Conservation (phyloP, 1,284 basidiomycete genomes). For the Cutaneotrichosporon cyanovorans region DNA sequence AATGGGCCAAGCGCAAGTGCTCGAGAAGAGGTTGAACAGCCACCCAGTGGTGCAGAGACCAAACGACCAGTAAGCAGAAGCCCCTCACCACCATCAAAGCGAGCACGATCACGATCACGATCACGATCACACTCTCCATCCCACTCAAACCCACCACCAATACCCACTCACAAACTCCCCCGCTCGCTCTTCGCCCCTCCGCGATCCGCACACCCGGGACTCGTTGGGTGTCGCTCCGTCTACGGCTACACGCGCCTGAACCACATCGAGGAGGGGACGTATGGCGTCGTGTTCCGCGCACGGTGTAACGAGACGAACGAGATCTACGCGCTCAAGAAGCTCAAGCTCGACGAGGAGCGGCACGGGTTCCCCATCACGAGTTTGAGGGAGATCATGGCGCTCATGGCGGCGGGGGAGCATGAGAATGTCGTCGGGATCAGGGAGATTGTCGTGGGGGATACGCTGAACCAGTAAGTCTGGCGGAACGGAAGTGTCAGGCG, state of each 20-base stretch:
- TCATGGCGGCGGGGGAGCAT: slow-evolving; percentile 77
- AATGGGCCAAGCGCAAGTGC: too few species aligned
- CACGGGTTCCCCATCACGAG: slow-evolving; percentile 98
- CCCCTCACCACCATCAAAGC: not conserved
- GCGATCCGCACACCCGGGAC: slow-evolving; percentile 64
- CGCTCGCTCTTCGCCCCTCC: slow-evolving; percentile 55
- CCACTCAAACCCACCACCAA: too few species aligned
- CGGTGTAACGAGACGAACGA: slow-evolving; percentile 87
- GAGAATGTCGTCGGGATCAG: slow-evolving; percentile 91
- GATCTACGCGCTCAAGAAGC: slow-evolving; percentile 93
- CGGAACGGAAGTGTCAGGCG: slow-evolving; percentile 22
- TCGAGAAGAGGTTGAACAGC: too few species aligned
- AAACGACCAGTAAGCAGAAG: not conserved
- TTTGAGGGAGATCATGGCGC: slow-evolving; percentile 84
- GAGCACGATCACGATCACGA: slow-evolving; percentile 6
- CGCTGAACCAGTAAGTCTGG: slow-evolving; percentile 83
- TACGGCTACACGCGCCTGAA: slow-evolving; percentile 90
- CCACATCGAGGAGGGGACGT: slow-evolving; percentile 98
- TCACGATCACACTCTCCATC: slow-evolving; percentile 3
- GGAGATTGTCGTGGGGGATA: slow-evolving; percentile 98
- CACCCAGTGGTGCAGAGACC: too few species aligned
- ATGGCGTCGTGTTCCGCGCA: slow-evolving; percentile 94
- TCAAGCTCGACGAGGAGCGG: slow-evolving; percentile 97
- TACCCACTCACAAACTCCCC: too few species aligned
- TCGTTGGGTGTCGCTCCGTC: slow-evolving; percentile 77